These are phyloP conservation scores for Candida golubevii DNA, from an alignment of 805 yeast species.

Conservation along the genomic window DNA sequence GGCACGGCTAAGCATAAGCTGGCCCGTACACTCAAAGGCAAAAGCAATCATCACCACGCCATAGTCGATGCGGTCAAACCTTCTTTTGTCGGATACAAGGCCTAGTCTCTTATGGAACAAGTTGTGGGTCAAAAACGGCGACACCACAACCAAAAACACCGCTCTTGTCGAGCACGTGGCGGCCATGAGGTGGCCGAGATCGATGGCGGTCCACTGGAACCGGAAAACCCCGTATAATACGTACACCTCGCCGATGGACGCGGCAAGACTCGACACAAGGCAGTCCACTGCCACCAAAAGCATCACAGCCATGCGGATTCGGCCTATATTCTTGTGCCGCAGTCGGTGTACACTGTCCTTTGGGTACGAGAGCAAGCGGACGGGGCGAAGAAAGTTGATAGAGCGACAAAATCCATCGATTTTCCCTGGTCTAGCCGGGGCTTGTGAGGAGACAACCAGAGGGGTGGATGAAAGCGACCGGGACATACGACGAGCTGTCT, in stretches of 20 bases:
- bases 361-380: slow-evolving; percentile 54
- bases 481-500: slow-evolving; percentile 48
- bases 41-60: slow-evolving; percentile 32
- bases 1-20: slow-evolving; percentile 31
- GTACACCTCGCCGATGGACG: slow-evolving; percentile 38
- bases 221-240: slow-evolving; percentile 51
- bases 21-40: slow-evolving; percentile 35
- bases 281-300: slow-evolving; percentile 46
- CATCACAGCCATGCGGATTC: slow-evolving; percentile 35
- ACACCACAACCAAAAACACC: slow-evolving; percentile 41
- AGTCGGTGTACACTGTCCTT: slow-evolving; percentile 25
- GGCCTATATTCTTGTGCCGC: slow-evolving; percentile 14
- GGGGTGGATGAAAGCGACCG: slow-evolving; percentile 25
- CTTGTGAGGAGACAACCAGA: neutral
- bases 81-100: slow-evolving; percentile 30
- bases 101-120: slow-evolving; percentile 23
- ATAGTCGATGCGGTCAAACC: slow-evolving; percentile 51
- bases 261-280: slow-evolving; percentile 27
- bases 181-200: slow-evolving; percentile 54
- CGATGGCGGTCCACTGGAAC: slow-evolving; percentile 50
- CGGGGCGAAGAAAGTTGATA: slow-evolving; percentile 37
- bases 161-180: slow-evolving; percentile 48
- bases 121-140: slow-evolving; percentile 45
- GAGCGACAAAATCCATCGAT: slow-evolving; percentile 3
- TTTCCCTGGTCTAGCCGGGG: slow-evolving; percentile 6